These are phyloP conservation scores for Yamadazyma atlantica DNA, from an alignment of 1,139 yeast species.

Conservation along the genomic window DNA sequence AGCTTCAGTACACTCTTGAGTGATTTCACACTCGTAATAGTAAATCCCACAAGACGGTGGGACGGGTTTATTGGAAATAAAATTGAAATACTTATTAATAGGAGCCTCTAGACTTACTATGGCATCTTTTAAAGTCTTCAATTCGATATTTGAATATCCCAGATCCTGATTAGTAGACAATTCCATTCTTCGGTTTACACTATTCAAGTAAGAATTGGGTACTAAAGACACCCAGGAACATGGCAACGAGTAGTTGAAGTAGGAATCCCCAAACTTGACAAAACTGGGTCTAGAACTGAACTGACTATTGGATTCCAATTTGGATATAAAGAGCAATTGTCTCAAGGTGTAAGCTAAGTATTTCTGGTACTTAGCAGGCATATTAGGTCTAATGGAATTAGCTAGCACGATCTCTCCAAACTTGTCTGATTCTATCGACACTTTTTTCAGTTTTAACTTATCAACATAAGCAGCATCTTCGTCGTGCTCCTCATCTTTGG, in stretches of 20 bases:
- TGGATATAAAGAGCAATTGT: slow-evolving; percentile 25
- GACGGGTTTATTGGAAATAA: slow-evolving; percentile 36
- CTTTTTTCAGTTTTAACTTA: not conserved
- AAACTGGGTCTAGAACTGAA: slow-evolving; percentile 28
- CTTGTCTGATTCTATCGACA: slow-evolving; percentile 9
- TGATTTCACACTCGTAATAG: slow-evolving; percentile 39
- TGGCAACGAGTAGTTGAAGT: slow-evolving; percentile 37
- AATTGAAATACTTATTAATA: slow-evolving; percentile 27
- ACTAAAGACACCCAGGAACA: slow-evolving; percentile 42
- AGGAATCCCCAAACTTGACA: slow-evolving; percentile 22
- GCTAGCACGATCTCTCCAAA: slow-evolving; percentile 13
- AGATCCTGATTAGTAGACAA: slow-evolving; percentile 23
- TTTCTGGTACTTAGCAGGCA: slow-evolving; percentile 22
- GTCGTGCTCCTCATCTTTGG: slow-evolving; percentile 5
- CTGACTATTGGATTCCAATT: slow-evolving; percentile 21
- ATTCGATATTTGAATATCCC: slow-evolving; percentile 32
- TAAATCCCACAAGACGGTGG: slow-evolving; percentile 32
- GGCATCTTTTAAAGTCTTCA: slow-evolving; percentile 13
- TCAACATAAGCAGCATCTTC: slow-evolving; percentile 3
- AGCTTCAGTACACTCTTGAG: slow-evolving; percentile 30
- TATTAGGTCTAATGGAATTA: slow-evolving; percentile 5
- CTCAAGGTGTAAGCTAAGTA: slow-evolving; percentile 25
- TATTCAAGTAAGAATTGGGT: slow-evolving; percentile 20
- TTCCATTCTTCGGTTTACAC: slow-evolving; percentile 16
- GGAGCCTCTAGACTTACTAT: slow-evolving; percentile 2